Evolutionary conservation across 495 filamentous ascomycete species (phyloP).

Genomic region (Trichocladium uniseriatum): DNA sequence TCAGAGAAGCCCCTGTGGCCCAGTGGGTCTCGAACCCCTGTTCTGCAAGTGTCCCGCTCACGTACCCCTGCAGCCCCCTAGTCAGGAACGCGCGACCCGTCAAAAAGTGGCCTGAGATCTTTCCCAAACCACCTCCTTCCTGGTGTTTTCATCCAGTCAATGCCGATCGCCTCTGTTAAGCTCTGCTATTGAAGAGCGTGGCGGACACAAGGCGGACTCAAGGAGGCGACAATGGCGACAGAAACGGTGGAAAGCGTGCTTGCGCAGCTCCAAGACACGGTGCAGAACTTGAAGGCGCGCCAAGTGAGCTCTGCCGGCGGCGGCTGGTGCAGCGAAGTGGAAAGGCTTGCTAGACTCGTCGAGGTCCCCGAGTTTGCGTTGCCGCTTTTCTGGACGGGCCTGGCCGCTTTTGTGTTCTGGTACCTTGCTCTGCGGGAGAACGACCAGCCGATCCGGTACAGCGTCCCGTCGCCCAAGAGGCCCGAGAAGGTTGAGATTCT

Average conservation of each 20-base stretch:
- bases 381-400: slow-evolving; percentile 17
- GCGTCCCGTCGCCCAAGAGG: slow-evolving; percentile 29
- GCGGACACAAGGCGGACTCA: neutral
- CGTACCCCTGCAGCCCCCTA: neutral
- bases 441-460: slow-evolving; percentile 32
- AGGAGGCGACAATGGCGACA: slow-evolving; percentile 6
- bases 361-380: slow-evolving; percentile 7
- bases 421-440: slow-evolving; percentile 20
- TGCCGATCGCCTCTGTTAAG: neutral
- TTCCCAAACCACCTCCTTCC: neutral
- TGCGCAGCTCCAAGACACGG: slow-evolving; percentile 14
- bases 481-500: slow-evolving; percentile 50
- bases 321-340: neutral
- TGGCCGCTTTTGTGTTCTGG: slow-evolving; percentile 24
- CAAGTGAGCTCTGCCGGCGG: neutral
- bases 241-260: slow-evolving; percentile 10
- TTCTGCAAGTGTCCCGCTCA: neutral
- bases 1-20: neutral
- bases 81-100: neutral
- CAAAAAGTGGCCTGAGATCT: slow-evolving; percentile 12
- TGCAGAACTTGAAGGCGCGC: slow-evolving; percentile 5
- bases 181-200: neutral
- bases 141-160: neutral
- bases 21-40: neutral
- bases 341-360: slow-evolving; percentile 1